Evolutionary conservation across 2,329 filamentous ascomycete genomes (phyloP), one percentile per base, ranked within the genome.

Genomic region (Aspergillus sp.): DNA sequence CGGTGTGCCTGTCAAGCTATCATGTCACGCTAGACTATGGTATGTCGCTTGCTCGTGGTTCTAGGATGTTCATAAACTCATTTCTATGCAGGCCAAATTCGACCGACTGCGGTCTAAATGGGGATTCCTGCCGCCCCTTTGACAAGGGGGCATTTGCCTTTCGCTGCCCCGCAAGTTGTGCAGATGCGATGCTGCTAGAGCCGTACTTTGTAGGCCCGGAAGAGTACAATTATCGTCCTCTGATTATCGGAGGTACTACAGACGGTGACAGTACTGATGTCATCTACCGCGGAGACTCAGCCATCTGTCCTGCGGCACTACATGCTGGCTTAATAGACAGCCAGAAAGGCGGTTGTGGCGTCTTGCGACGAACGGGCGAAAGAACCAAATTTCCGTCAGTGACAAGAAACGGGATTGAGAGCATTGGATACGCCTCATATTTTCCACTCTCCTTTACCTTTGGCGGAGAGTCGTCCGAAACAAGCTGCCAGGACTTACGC

Each of bases 361-460:
- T 85, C 3, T 68, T 87, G 17, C 77, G 77, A 5, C 77, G 85
- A 28, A 75, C 79, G 1, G 85, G 85, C 19, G 81, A 86, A 63
- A 79, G 81, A 55, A 69, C 69, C 41, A 65, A 76, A 38, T 87
- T 82, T 63, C 74, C 78, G 5, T 74, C 76, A 30, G 74, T 78
- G 6, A 77, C 79, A 45, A 76, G 74, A 41, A 78, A 85, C 56
- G 81, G 81, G 41, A 84, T 88, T 54, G 72, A 73, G 15, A 85
- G 83, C 59, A 78, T 84, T 51, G 76, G 70, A 12, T 87, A 87
- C 64, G 72, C 80, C 41, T 84, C 83, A 5, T 83, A 83, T 65
- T 88, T 87, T 62, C 85, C 85, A 0, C 79, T 81, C 45, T 83
- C 85, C 1, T 87, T 85, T 68, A 75, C 77, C n/a, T 85, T 87